These are phyloP conservation scores for Lycium barbarum DNA, from an alignment of 257 asterid species.

Conservation along the genomic window DNA sequence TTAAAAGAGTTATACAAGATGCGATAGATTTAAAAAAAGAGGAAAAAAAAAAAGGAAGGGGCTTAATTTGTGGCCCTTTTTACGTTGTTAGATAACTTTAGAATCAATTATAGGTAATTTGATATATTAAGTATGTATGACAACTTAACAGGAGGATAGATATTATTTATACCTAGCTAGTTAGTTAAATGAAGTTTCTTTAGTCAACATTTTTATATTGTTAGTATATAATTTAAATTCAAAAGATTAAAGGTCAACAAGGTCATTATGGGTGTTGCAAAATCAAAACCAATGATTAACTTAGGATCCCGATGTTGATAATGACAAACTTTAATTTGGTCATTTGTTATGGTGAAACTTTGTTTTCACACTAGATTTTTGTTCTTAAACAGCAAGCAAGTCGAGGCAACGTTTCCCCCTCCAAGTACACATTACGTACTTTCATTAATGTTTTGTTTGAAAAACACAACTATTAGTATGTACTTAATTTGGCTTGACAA, in stretches of 20 bases:
- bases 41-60: too few relatives aligned
- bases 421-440: background rate
- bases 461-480: background rate
- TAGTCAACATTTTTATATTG: background rate
- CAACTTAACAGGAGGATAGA: background rate
- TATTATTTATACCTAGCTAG: too few relatives aligned
- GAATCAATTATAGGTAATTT: too few relatives aligned
- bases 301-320: background rate
- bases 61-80: too few relatives aligned
- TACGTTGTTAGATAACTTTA: too few relatives aligned
- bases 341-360: conserved; percentile 17
- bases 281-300: background rate
- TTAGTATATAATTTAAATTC: background rate
- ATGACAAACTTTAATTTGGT: background rate
- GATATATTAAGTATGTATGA: background rate
- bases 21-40: background rate
- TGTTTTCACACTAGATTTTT: background rate
- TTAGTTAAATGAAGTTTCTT: too few relatives aligned
- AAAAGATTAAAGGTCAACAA: background rate
- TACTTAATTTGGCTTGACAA: background rate
- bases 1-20: background rate
- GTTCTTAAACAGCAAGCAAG: background rate
- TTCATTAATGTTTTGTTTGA: background rate
- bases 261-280: background rate
- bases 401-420: too few relatives aligned